Percentiles rank a stretch among this genome's conserved stretches.
These are phyloP conservation scores for Bocquillonia castaneifolia DNA, from an alignment of 441 rosid species.

Conservation along the genomic window DNA sequence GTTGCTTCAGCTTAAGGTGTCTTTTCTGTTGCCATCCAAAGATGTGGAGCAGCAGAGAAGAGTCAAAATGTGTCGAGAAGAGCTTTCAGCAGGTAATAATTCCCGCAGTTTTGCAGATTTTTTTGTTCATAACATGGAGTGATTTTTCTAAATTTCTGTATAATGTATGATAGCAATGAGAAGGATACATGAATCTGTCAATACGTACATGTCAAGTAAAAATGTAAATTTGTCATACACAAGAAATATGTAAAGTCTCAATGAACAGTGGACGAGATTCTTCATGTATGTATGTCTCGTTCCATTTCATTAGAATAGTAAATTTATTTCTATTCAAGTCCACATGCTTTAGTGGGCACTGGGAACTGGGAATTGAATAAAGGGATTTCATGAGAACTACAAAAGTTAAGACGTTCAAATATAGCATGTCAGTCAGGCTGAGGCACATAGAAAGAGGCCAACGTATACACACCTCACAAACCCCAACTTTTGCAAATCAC, in stretches of 20 bases:
- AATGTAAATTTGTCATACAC: slow-evolving; percentile 6
- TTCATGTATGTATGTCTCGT: too few relatives aligned
- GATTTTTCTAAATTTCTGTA: slow-evolving; percentile 10
- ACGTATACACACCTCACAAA: too few relatives aligned
- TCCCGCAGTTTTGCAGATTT: slow-evolving; percentile 1
- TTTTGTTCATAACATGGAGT: slow-evolving; percentile 12
- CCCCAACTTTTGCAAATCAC: too few relatives aligned
- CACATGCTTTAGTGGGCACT: background rate
- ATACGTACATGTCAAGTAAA: background rate
- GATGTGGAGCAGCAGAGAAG: slow-evolving; percentile 18
- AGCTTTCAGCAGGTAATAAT: slow-evolving; percentile 17
- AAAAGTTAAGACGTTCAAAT: too few relatives aligned
- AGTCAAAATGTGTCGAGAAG: background rate
- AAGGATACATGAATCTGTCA: background rate
- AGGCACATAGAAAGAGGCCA: too few relatives aligned
- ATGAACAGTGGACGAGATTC: too few relatives aligned
- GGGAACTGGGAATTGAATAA: too few relatives aligned
- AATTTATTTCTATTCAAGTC: background rate
- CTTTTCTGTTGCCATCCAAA: slow-evolving; percentile 28
- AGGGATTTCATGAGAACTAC: background rate
- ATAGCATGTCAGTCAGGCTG: too few relatives aligned
- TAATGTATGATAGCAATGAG: background rate
- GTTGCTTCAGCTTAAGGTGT: slow-evolving; percentile 27
- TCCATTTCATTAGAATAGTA: too few relatives aligned
- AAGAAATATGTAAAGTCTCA: too few relatives aligned